Conservation (phyloP, 495 filamentous ascomycete genomes). For the Xylaria intraflava region DNA sequence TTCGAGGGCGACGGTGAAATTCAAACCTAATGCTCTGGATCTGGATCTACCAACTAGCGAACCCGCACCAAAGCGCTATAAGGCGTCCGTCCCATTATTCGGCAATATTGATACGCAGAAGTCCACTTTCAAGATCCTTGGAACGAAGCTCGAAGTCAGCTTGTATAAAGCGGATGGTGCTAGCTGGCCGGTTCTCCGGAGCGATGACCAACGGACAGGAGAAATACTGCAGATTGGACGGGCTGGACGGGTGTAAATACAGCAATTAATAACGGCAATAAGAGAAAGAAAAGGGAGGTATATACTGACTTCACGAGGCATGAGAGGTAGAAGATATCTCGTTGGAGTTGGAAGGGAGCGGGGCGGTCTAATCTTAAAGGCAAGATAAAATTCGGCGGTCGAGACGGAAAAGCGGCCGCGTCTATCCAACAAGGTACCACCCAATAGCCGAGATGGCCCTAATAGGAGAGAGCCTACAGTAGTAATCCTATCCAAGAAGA, state of each 20-base stretch:
- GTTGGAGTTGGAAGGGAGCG: background rate
- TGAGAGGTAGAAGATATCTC: background rate
- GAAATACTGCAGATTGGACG: constrained; percentile 78
- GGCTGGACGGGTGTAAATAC: constrained; percentile 57
- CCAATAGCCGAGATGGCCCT: background rate
- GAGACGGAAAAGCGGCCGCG: background rate
- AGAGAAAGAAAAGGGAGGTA: background rate
- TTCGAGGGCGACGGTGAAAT: constrained; percentile 61
- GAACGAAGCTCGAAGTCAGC: constrained; percentile 89
- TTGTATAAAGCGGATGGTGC: constrained; percentile 74
- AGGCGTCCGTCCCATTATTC: constrained; percentile 66
- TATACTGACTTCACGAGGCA: background rate
- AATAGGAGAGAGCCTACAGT: background rate
- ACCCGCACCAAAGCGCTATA: constrained; percentile 68
- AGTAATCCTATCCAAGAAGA: no score
- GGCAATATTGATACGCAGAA: constrained; percentile 65
- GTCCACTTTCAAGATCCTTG: constrained; percentile 76
- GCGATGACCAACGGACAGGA: constrained; percentile 69
- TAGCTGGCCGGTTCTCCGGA: constrained; percentile 85
- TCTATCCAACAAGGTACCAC: background rate
- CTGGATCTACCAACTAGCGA: constrained; percentile 82
- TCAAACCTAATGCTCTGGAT: constrained; percentile 50
- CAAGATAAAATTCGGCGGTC: no score
- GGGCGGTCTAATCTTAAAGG: no score
- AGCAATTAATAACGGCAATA: background rate